Evolutionary conservation across 2,329 filamentous ascomycete species (phyloP), one percentile per base, ranked within the genome.

Genomic region (Conoideocrella luteorostrata): DNA sequence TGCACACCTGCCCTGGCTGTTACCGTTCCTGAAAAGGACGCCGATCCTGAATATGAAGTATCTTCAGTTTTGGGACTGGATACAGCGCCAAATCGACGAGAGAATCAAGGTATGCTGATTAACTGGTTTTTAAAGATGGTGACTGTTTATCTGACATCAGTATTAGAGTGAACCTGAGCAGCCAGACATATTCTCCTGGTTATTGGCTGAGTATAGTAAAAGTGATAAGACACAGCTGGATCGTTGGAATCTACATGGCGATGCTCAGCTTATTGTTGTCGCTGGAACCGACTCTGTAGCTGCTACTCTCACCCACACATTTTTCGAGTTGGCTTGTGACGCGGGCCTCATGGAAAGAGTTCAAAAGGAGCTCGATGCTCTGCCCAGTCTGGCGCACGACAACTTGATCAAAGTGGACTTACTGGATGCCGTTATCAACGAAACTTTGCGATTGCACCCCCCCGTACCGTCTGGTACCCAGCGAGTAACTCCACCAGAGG

Each of bases 401-500:
- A 26, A 38, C 15, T 21, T 22, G 23, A 24, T 32, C 26, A n/a
- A 42, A 28, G 42, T 33, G 10, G 20, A 28, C 12, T 10, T 48
- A 11, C 39, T 48, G 4, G 29, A 39, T 3, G 46, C 33, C 7
- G 28, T 33, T 15, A 45, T 48, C n/a, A 39, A 45, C 18, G 43
- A 48, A 20, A 26, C 39, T 2, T 20, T 48, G 7, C 39, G 46
- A 18, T 23, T 48, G 3, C 43, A 45, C 18, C 44, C 44, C 20
- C 36, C 39, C 3, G 38, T 38, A 4, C 43, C 43, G 7, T 47
- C 46, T 20, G 48, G 48, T 3, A 35, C 46, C 12, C 34, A 42
- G 39, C 52, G 65, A 2, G 41, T 58, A n/a, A 66, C 64, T 3
- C 64, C 65, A 1, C 56, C 57, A 1, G 58, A 63, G 40, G 66